Conservation (phyloP, 805 yeast genomes). For the Candida montana region DNA sequence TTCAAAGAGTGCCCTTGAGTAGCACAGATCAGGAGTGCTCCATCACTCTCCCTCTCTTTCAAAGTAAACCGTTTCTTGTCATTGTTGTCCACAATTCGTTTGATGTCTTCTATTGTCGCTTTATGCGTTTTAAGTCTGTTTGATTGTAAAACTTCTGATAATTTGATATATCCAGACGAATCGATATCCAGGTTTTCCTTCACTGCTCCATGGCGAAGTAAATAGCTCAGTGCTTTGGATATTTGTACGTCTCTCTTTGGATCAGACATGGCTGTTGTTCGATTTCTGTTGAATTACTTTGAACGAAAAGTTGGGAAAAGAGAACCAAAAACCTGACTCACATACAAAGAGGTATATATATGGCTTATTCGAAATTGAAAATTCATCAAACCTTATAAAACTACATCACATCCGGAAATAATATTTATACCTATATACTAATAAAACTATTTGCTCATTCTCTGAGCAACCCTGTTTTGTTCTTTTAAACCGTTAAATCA, state of each 20-base stretch:
- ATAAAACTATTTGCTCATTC: no score
- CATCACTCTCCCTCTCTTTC: constrained; percentile 21
- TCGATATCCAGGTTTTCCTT: constrained; percentile 64
- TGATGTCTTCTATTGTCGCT: constrained; percentile 52
- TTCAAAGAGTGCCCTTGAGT: constrained; percentile 85
- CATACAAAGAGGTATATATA: no score
- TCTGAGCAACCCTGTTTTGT: no score
- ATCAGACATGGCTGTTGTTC: constrained; percentile 8
- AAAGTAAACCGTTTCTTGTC: constrained; percentile 68
- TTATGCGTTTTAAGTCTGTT: constrained; percentile 52
- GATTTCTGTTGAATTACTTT: no score
- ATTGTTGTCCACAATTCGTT: constrained; percentile 55
- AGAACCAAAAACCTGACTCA: no score
- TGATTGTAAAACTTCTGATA: constrained; percentile 50
- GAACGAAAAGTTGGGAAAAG: no score
- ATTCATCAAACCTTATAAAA: no score
- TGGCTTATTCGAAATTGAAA: no score
- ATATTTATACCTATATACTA: no score
- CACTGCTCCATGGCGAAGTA: constrained; percentile 82
- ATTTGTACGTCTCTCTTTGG: constrained; percentile 44
- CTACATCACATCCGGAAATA: no score
- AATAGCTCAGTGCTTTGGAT: constrained; percentile 69
- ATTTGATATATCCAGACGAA: constrained; percentile 56
- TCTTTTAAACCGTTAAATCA: background rate
- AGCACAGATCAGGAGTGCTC: constrained; percentile 57